These are phyloP conservation scores for Phytophthora sansomeana DNA, from an alignment of 352 stramenopile genomes.

Conservation along the genomic window DNA sequence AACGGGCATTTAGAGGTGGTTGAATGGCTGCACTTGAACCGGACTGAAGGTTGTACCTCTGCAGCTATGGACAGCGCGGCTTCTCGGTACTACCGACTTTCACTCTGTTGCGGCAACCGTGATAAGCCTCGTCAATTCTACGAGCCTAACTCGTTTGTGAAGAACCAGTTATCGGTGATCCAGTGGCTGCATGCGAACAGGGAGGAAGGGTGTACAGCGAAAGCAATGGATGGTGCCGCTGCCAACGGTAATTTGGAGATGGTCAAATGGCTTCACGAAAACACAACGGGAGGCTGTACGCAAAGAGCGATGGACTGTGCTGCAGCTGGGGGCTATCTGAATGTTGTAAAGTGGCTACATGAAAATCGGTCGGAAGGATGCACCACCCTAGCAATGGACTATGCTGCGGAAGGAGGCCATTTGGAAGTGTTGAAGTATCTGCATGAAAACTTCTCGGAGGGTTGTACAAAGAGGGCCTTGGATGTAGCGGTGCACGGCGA, in stretches of 20 bases:
- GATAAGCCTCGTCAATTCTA: not conserved
- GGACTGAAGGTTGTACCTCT: not conserved
- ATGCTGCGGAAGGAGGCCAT: not conserved
- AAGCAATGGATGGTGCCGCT: not conserved
- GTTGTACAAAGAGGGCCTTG: not conserved
- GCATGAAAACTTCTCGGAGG: not conserved
- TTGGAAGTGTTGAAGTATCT: constrained; percentile 4
- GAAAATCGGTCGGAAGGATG: not conserved
- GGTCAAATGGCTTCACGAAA: not conserved
- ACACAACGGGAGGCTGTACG: not conserved
- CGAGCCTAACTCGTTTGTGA: not conserved
- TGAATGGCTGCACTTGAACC: not conserved
- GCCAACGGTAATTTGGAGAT: not conserved
- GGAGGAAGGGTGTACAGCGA: not conserved
- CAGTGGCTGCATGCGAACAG: constrained; percentile 1
- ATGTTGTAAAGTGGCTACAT: not conserved
- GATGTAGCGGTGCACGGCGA: not conserved
- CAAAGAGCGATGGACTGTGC: not conserved
- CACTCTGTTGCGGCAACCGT: not conserved
- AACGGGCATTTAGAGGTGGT: no score
- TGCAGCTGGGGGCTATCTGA: not conserved
- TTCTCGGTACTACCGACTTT: not conserved
- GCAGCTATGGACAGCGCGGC: not conserved
- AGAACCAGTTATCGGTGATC: not conserved
- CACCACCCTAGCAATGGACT: not conserved